phyloP scores from a whole-genome alignment of 2,329 filamentous ascomycete species.

The Penicillium sp. region DNA sequence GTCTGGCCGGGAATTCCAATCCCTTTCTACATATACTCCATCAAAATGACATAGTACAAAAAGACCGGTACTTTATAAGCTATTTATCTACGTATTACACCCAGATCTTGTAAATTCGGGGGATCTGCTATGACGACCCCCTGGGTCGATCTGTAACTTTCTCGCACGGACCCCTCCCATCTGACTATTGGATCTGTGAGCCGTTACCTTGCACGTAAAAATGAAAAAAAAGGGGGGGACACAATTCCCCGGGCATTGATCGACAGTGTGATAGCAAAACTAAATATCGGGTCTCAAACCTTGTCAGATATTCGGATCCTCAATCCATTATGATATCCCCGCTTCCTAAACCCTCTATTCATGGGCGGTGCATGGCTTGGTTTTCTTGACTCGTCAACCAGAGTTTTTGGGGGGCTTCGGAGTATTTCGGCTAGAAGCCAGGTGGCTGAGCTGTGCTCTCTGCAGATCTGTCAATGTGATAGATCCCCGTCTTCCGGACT shows the following conservation, averaged over 20 bases:
- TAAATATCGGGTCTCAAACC: not conserved
- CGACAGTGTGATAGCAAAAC: not conserved
- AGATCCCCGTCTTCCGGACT: slow-evolving; percentile 7
- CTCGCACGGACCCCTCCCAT: slow-evolving; percentile 23
- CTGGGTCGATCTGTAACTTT: slow-evolving; percentile 23
- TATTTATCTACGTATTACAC: not conserved
- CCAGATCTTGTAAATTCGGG: not conserved
- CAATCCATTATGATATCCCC: not conserved
- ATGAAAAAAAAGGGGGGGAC: slow-evolving; percentile 1
- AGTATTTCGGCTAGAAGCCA: slow-evolving; percentile 14
- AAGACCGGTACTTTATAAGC: not conserved
- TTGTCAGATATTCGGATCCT: slow-evolving; percentile 1
- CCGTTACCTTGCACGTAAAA: slow-evolving; percentile 13
- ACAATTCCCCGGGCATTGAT: slow-evolving; percentile 3
- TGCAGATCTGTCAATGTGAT: slow-evolving; percentile 15
- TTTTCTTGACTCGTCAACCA: slow-evolving; percentile 8
- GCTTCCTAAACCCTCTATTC: slow-evolving; percentile 1
- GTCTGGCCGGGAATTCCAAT: slow-evolving; percentile 10
- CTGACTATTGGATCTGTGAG: slow-evolving; percentile 27
- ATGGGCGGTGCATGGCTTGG: slow-evolving; percentile 1
- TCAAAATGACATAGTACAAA: no score
- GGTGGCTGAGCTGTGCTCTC: slow-evolving; percentile 11
- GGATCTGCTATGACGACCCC: slow-evolving; percentile 17
- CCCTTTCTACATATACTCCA: not conserved
- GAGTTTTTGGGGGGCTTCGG: slow-evolving; percentile 13